A percentile compares a stretch with the other conserved stretches of the same genome.
Conservation (phyloP, 2,329 filamentous ascomycete genomes). For the Xylariales sp. region DNA sequence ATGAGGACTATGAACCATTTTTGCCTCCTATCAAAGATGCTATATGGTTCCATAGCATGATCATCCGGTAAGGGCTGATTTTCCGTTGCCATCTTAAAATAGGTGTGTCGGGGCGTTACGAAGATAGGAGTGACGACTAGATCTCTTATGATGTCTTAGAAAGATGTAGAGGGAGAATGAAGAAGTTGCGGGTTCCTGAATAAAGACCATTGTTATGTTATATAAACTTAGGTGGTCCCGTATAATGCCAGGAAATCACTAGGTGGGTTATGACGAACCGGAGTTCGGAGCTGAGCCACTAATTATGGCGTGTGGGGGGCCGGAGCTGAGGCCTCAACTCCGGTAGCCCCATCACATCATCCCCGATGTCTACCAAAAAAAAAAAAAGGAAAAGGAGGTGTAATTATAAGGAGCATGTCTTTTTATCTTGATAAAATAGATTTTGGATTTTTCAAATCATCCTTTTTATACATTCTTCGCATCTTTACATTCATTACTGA, state of each 20-base stretch:
- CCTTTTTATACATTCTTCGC: no score
- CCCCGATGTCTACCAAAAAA: not conserved
- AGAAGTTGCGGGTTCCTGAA: no score
- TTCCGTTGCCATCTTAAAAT: conserved; percentile 4
- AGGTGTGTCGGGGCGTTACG: not conserved
- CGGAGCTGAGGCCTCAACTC: conserved; percentile 14
- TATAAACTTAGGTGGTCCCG: not conserved
- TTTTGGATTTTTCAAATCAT: not conserved
- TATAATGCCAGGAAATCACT: no score
- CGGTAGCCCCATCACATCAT: not conserved
- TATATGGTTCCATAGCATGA: conserved; percentile 53
- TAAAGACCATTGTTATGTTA: not conserved
- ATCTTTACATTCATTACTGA: no score
- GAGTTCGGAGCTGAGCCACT: conserved; percentile 12
- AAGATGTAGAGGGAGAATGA: not conserved
- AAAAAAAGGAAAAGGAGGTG: no score
- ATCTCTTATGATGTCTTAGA: not conserved
- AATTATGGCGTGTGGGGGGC: not conserved
- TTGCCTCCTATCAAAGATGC: conserved; percentile 62
- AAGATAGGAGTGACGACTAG: not conserved
- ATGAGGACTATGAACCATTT: conserved; percentile 59
- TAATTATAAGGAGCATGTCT: not conserved
- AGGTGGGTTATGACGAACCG: not conserved
- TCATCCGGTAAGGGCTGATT: not conserved
- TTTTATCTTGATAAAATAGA: not conserved